Conservation (phyloP, 257 asterid species). For the Hygrophila difformis region DNA sequence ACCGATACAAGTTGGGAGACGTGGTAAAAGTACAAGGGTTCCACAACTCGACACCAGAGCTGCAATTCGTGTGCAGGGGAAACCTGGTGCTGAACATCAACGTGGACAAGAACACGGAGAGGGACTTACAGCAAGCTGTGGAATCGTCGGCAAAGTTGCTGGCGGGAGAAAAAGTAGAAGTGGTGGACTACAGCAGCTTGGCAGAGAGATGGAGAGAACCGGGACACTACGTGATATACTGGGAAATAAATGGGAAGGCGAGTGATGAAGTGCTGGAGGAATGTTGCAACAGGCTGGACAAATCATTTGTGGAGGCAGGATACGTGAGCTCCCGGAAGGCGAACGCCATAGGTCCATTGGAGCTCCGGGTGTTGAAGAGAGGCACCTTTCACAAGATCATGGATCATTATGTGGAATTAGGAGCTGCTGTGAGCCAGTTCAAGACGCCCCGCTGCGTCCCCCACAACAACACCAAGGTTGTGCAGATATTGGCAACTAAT, state of each 20-base stretch:
- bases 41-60: conserved; percentile 84
- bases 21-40: conserved; percentile 80
- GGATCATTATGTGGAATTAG: conserved; percentile 82
- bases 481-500: conserved; percentile 49
- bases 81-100: conserved; percentile 76
- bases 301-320: conserved; percentile 70
- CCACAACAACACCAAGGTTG: conserved; percentile 36
- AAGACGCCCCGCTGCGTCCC: conserved; percentile 90
- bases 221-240: conserved; percentile 72
- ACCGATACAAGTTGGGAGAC: conserved; percentile 82
- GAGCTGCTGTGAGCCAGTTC: conserved; percentile 99
- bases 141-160: conserved; percentile 58
- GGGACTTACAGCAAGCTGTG: conserved; percentile 75
- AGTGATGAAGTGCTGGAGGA: conserved; percentile 42
- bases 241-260: conserved; percentile 70
- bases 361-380: conserved; percentile 53
- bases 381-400: conserved; percentile 83
- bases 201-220: conserved; percentile 50
- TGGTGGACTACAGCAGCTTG: conserved; percentile 81
- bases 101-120: conserved; percentile 93
- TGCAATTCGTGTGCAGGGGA: conserved; percentile 73
- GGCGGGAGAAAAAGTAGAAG: conserved; percentile 53
- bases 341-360: conserved; percentile 52
- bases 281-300: conserved; percentile 86
- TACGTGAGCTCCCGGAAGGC: conserved; percentile 66